These are phyloP conservation scores for Pythium grandisporangium DNA, from an alignment of 352 stramenopile species.

Conservation along the genomic window DNA sequence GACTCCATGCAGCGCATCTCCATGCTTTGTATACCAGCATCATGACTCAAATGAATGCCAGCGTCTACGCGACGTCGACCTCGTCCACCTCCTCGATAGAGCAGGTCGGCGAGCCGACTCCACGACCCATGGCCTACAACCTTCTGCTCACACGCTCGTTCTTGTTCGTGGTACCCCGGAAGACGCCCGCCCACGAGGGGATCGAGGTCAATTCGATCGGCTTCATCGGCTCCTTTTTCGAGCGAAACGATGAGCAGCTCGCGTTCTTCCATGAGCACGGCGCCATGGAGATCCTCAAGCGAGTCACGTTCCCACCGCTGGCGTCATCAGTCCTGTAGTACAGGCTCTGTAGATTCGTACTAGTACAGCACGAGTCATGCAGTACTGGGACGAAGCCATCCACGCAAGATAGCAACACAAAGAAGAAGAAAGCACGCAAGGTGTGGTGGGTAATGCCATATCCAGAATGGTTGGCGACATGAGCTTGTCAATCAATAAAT, in stretches of 20 bases:
- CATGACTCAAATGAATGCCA: slow-evolving; percentile 29
- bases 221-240: slow-evolving; percentile 77
- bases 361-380: too few species aligned
- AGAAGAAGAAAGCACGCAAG: neutral
- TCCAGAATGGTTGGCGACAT: too few species aligned
- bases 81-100: slow-evolving; percentile 1
- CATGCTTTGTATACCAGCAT: slow-evolving; percentile 36
- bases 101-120: slow-evolving; percentile 4
- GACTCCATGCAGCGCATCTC: slow-evolving; percentile 17
- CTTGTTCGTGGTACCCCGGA: slow-evolving; percentile 61
- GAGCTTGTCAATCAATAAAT: too few species aligned
- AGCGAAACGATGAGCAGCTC: slow-evolving; percentile 48
- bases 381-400: too few species aligned
- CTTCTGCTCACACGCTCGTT: slow-evolving; percentile 65
- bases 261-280: slow-evolving; percentile 39
- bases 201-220: slow-evolving; percentile 84
- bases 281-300: slow-evolving; percentile 42
- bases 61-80: slow-evolving; percentile 16
- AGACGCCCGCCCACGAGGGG: slow-evolving; percentile 30
- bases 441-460: too few species aligned
- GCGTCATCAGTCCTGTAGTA: too few species aligned
- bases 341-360: too few species aligned
- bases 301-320: slow-evolving; percentile 50
- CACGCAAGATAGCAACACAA: neutral
- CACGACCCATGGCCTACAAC: slow-evolving; percentile 69